Percentiles rank a stretch among this genome's conserved stretches.
Evolutionary conservation across 1,284 basidiomycete species (phyloP).

Genomic region (Xerocomus amazonicus): DNA sequence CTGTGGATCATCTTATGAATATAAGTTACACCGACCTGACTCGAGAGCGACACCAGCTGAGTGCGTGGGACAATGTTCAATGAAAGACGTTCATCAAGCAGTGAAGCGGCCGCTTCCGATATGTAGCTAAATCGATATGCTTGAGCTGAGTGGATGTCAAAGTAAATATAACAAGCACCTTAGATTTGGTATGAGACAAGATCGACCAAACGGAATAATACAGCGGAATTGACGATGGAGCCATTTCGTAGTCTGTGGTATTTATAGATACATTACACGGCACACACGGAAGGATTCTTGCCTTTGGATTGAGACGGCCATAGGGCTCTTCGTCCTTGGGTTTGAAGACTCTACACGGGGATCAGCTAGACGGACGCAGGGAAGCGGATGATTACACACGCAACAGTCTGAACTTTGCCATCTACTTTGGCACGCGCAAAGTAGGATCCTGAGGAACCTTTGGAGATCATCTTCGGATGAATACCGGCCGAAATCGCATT

Average conservation of each 20-base stretch:
- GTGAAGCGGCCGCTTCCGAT: conserved; percentile 81
- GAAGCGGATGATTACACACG: conserved; percentile 45
- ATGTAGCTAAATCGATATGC: conserved; percentile 45
- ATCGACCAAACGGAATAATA: conserved; percentile 82
- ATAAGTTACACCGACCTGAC: conserved; percentile 48
- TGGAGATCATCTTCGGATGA: conserved; percentile 85
- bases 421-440: conserved; percentile 77
- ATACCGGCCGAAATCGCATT: conserved; percentile 70
- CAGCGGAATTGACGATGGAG: conserved; percentile 80
- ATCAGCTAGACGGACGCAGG: conserved; percentile 2
- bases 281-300: conserved; percentile 19
- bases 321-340: conserved; percentile 90
- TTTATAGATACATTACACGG: conserved; percentile 4
- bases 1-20: conserved; percentile 2
- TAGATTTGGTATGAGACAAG: conserved; percentile 82
- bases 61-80: conserved; percentile 85
- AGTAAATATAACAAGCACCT: conserved; percentile 43
- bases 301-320: conserved; percentile 80
- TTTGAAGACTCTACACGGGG: conserved; percentile 69
- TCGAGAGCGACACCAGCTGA: conserved; percentile 78
- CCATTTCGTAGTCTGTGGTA: conserved; percentile 79
- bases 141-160: conserved; percentile 1
- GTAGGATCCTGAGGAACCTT: conserved; percentile 85
- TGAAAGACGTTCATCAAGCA: conserved; percentile 73
- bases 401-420: conserved; percentile 69